Percentiles rank a stretch among this genome's conserved stretches.
phyloP scores from a whole-genome alignment of 2,329 filamentous ascomycete genomes.

The Fusarium coffeatum region DNA sequence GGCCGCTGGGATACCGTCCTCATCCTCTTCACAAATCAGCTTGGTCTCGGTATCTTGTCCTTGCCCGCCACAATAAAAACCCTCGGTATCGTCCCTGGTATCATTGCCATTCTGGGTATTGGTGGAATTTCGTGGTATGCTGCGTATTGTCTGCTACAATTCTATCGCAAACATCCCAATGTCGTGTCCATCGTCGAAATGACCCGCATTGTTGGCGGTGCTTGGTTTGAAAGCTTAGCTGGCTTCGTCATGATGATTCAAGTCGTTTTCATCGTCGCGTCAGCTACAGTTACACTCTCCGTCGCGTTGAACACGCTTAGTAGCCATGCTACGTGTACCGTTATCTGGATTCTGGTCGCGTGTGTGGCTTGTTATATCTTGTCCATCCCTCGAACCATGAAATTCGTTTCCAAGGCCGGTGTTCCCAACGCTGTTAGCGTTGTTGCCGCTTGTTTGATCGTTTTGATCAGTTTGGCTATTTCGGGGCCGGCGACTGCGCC shows the following conservation, averaged over 20 bases:
- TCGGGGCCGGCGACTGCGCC: constrained; percentile 36
- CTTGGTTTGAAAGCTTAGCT: constrained; percentile 31
- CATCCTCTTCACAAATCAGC: constrained; percentile 46
- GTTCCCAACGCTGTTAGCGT: constrained; percentile 42
- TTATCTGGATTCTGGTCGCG: constrained; percentile 36
- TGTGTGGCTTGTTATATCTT: constrained; percentile 31
- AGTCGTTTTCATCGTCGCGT: constrained; percentile 39
- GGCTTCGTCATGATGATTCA: constrained; percentile 42
- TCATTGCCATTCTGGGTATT: constrained; percentile 73
- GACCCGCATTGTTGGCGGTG: constrained; percentile 62
- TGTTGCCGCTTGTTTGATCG: constrained; percentile 33
- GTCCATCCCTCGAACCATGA: constrained; percentile 41
- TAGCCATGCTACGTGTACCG: constrained; percentile 37
- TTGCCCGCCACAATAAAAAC: constrained; percentile 76
- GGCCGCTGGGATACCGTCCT: constrained; percentile 44
- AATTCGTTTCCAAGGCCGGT: constrained; percentile 40
- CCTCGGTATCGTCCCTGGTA: constrained; percentile 72
- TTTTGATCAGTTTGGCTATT: constrained; percentile 37
- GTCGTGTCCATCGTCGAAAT: constrained; percentile 77
- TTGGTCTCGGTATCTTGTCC: constrained; percentile 63
- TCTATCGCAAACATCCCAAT: constrained; percentile 74
- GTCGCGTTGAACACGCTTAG: constrained; percentile 41
- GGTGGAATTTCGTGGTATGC: constrained; percentile 72
- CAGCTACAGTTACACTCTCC: constrained; percentile 34
- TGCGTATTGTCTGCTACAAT: constrained; percentile 66